These are phyloP conservation scores for Parastagonospora nodorum DNA, from an alignment of 2,329 filamentous ascomycete species.

Conservation along the genomic window DNA sequence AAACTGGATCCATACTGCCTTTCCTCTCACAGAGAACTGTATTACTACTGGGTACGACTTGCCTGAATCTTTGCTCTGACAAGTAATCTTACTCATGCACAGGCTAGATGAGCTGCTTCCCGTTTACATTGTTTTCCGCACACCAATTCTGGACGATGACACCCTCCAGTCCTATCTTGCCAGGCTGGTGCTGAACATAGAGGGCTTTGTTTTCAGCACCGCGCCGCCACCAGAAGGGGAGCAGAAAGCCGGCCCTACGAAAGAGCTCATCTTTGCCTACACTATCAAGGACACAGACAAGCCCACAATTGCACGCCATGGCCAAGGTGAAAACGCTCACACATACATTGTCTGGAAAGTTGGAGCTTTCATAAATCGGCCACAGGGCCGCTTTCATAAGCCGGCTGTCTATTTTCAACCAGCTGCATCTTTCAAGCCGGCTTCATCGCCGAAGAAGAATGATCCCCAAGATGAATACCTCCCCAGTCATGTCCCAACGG, in stretches of 20 bases:
- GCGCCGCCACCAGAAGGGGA: constrained; percentile 51
- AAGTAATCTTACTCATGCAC: constrained; percentile 55
- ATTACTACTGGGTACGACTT: constrained; percentile 72
- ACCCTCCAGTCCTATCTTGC: constrained; percentile 64
- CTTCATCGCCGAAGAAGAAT: constrained; percentile 51
- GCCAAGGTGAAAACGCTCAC: constrained; percentile 27
- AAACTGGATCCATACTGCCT: constrained; percentile 56
- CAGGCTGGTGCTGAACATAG: constrained; percentile 68
- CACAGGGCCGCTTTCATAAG: constrained; percentile 66
- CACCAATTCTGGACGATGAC: constrained; percentile 63
- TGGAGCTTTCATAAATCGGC: constrained; percentile 47
- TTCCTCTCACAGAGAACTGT: constrained; percentile 66
- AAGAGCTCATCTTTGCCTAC: constrained; percentile 64
- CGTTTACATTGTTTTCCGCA: constrained; percentile 70
- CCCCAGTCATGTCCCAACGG: constrained; percentile 69
- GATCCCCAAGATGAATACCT: constrained; percentile 66
- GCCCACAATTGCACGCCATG: constrained; percentile 37
- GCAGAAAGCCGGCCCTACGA: constrained; percentile 39
- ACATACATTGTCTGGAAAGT: constrained; percentile 48
- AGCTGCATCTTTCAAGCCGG: constrained; percentile 60
- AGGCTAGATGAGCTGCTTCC: constrained; percentile 74
- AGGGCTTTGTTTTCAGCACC: constrained; percentile 65
- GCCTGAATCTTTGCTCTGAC: neutral
- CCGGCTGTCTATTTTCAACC: constrained; percentile 69
- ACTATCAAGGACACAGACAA: constrained; percentile 40